Percentiles rank a stretch among this genome's conserved stretches.
Conservation (phyloP, 495 filamentous ascomycete genomes). For the Rostrohypoxylon terebratum region DNA sequence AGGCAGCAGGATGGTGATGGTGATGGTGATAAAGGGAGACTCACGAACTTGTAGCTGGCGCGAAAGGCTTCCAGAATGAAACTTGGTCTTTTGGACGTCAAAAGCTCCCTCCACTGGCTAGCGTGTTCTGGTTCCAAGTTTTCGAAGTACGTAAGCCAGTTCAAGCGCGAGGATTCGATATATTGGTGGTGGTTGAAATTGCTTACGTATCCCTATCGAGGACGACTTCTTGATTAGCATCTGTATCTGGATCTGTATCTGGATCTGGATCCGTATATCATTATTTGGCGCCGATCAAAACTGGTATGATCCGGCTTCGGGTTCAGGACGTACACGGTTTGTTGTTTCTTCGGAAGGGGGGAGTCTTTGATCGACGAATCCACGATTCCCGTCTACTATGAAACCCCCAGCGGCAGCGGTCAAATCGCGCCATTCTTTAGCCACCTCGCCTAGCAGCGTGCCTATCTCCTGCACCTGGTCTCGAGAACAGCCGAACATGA, state of each 20-base stretch:
- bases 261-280: no score
- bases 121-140: conserved; percentile 73
- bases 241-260: not conserved
- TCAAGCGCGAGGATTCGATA: conserved; percentile 85
- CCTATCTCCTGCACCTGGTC: conserved; percentile 72
- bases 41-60: conserved; percentile 91
- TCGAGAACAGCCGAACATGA: conserved; percentile 77
- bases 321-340: conserved; percentile 55
- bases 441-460: conserved; percentile 69
- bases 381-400: conserved; percentile 72
- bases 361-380: conserved; percentile 77
- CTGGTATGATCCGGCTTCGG: not conserved
- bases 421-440: conserved; percentile 80
- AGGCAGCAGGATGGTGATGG: not conserved
- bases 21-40: conserved; percentile 37
- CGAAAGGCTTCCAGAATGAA: conserved; percentile 85
- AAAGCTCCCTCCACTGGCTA: conserved; percentile 76
- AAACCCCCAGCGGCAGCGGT: conserved; percentile 85
- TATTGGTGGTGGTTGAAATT: conserved; percentile 87
- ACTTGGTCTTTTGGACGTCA: conserved; percentile 73
- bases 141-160: conserved; percentile 84
- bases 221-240: conserved; percentile 16
- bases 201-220: conserved; percentile 79
- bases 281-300: no score
- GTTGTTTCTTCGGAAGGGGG: conserved; percentile 94